A percentile compares a stretch with the other conserved stretches of the same genome.
Evolutionary conservation across 352 stramenopile species (phyloP).

Genomic region (Phytophthora quininea): DNA sequence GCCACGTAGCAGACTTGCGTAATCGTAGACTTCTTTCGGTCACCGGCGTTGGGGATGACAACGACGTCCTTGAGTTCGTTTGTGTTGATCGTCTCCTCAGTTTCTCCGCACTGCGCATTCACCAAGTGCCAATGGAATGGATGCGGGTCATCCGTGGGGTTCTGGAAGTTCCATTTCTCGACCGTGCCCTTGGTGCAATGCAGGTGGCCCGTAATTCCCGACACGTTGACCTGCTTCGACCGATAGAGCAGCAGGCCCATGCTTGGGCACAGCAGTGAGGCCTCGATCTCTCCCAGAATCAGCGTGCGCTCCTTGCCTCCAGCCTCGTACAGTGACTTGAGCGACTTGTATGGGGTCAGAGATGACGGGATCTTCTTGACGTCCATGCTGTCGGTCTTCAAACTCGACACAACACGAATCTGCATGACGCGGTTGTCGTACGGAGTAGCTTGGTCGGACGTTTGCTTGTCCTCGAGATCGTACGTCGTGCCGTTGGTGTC

Average conservation of each 20-base stretch:
- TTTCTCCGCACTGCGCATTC: conserved; percentile 73
- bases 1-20: conserved; percentile 83
- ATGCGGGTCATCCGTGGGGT: conserved; percentile 78
- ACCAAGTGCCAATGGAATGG: conserved; percentile 86
- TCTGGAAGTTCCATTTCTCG: conserved; percentile 84
- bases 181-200: conserved; percentile 76
- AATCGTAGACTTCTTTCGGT: conserved; percentile 37
- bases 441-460: conserved; percentile 38
- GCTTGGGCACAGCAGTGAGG: conserved; percentile 42
- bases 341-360: conserved; percentile 53
- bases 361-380: conserved; percentile 37
- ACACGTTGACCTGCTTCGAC: conserved; percentile 59
- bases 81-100: conserved; percentile 64
- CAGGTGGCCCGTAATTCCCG: conserved; percentile 47
- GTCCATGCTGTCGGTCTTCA: conserved; percentile 45
- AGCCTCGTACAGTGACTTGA: conserved; percentile 57
- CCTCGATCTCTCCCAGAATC: conserved; percentile 65
- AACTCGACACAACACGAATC: conserved; percentile 42
- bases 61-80: conserved; percentile 78
- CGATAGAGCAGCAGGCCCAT: conserved; percentile 55
- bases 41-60: conserved; percentile 68
- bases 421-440: conserved; percentile 59
- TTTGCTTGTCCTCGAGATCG: conserved; percentile 56
- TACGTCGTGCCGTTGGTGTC: conserved; percentile 47
- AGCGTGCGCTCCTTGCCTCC: conserved; percentile 63